phyloP scores from a whole-genome alignment of 2,329 filamentous ascomycete species.

The Trichoderma asperellum region DNA sequence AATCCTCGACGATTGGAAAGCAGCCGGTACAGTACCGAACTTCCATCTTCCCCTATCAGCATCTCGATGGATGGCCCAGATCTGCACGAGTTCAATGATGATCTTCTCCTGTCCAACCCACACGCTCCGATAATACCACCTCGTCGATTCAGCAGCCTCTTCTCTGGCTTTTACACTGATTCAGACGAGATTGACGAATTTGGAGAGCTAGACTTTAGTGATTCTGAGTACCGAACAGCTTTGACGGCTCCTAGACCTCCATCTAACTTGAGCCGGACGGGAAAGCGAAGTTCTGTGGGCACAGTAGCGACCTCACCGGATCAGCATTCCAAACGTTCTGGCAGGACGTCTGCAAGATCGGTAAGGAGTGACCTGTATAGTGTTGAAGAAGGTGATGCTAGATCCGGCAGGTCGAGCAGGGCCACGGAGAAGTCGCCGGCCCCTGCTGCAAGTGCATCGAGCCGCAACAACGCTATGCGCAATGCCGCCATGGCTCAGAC shows the following conservation, averaged over 20 bases:
- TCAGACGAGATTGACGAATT: slow-evolving; percentile 70
- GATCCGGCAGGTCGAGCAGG: slow-evolving; percentile 41
- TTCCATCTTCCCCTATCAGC: slow-evolving; percentile 54
- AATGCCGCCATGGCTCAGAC: slow-evolving; percentile 80
- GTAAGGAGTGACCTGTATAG: slow-evolving; percentile 52
- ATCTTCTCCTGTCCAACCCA: slow-evolving; percentile 68
- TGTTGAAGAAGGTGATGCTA: slow-evolving; percentile 41
- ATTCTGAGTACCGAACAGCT: slow-evolving; percentile 69
- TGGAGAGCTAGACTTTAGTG: slow-evolving; percentile 63
- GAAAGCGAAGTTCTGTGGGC: slow-evolving; percentile 49
- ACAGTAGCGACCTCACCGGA: slow-evolving; percentile 51
- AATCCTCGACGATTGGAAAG: slow-evolving; percentile 61
- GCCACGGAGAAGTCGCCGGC: slow-evolving; percentile 46
- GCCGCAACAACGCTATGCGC: slow-evolving; percentile 67
- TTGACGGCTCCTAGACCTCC: slow-evolving; percentile 65
- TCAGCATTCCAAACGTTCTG: slow-evolving; percentile 38
- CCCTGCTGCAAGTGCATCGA: slow-evolving; percentile 40
- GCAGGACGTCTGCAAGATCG: slow-evolving; percentile 40
- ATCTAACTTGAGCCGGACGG: slow-evolving; percentile 42
- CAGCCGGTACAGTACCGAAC: slow-evolving; percentile 52
- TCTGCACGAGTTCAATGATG: slow-evolving; percentile 71
- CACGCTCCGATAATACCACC: slow-evolving; percentile 68
- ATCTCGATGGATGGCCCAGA: slow-evolving; percentile 46
- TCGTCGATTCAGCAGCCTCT: slow-evolving; percentile 80
- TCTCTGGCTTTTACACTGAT: slow-evolving; percentile 77